Percentiles rank a stretch among this genome's conserved stretches.
phyloP scores from a whole-genome alignment of 2,329 filamentous ascomycete species.

The Xylaria sp. region DNA sequence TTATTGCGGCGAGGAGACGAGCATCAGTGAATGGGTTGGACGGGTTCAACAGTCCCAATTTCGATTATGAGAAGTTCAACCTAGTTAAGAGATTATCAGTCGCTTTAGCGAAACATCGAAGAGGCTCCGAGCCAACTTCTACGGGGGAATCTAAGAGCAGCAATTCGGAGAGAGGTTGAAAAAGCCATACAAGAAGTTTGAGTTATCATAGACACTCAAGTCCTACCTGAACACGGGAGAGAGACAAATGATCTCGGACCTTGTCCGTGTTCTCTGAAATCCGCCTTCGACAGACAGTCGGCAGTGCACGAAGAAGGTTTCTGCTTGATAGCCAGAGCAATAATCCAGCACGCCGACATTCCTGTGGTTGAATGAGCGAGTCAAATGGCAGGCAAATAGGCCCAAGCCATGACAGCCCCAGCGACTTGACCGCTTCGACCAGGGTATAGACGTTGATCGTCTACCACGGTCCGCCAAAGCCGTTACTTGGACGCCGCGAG shows the following conservation, averaged over 20 bases:
- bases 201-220: neutral
- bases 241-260: neutral
- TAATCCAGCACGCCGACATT: neutral
- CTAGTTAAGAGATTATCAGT: conserved; percentile 44
- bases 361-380: neutral
- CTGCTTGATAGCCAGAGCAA: neutral
- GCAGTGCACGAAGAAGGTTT: neutral
- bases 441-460: neutral
- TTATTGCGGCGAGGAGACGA: conserved; percentile 48
- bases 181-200: conserved; percentile 20
- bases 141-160: conserved; percentile 39
- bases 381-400: neutral
- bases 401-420: neutral
- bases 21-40: conserved; percentile 34
- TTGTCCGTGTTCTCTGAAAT: neutral
- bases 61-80: conserved; percentile 38
- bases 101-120: conserved; percentile 41
- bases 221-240: neutral
- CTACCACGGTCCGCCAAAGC: conserved; percentile 11
- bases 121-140: conserved; percentile 37
- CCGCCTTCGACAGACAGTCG: neutral
- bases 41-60: neutral
- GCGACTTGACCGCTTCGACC: neutral
- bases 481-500: neutral
- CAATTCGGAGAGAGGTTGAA: conserved; percentile 17